A percentile compares a stretch with the other conserved stretches of the same genome.
phyloP scores from a whole-genome alignment of 176 grass and related monocot species.

The Carex scoparia region DNA sequence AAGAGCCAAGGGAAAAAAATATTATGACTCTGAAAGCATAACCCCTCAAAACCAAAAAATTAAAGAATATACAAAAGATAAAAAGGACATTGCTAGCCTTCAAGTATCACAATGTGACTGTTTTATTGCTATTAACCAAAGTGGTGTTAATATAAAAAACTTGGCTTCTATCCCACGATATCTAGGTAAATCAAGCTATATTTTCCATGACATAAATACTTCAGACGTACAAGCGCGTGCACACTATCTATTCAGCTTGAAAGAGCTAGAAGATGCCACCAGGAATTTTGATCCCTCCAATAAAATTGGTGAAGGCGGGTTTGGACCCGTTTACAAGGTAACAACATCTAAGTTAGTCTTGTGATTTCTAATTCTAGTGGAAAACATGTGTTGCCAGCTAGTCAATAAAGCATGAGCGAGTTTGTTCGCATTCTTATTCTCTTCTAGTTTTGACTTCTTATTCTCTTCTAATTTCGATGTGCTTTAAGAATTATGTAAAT shows the following conservation, averaged over 20 bases:
- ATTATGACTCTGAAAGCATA: not conserved
- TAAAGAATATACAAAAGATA: not conserved
- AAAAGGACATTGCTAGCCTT: not conserved
- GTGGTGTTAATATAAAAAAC: not conserved
- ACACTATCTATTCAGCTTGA: conserved; percentile 67
- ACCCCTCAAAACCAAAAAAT: not conserved
- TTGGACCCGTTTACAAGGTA: conserved; percentile 88
- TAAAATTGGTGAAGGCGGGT: conserved; percentile 76
- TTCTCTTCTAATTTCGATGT: not conserved
- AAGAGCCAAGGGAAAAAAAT: no score
- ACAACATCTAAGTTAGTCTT: conserved; percentile 9
- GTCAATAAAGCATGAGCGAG: not conserved
- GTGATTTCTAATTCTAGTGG: not conserved
- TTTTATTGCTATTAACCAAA: not conserved
- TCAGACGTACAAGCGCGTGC: conserved; percentile 47
- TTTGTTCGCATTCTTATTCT: not conserved
- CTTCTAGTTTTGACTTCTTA: not conserved
- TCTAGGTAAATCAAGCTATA: conserved; percentile 28
- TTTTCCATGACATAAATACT: conserved; percentile 31
- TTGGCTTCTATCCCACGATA: not conserved
- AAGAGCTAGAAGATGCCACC: conserved; percentile 71
- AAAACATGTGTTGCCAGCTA: not conserved
- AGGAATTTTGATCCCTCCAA: conserved; percentile 60
- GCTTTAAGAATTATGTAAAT: not conserved
- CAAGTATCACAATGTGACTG: not conserved